These are phyloP conservation scores for Anisodus acutangulus DNA, from an alignment of 257 asterid genomes.

Conservation along the genomic window DNA sequence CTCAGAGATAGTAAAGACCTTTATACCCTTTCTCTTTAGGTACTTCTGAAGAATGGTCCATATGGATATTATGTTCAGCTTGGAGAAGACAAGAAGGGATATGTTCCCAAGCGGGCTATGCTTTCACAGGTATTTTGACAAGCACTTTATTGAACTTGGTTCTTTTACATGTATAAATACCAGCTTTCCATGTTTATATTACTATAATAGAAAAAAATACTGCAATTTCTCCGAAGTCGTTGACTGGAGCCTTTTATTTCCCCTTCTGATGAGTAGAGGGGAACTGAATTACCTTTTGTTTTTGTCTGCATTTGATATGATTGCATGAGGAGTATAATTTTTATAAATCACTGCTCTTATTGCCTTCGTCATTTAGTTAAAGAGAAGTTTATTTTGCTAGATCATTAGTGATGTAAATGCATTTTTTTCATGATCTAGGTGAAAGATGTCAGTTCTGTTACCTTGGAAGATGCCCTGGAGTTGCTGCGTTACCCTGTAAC, in stretches of 20 bases:
- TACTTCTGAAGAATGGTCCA: slow-evolving; percentile 85
- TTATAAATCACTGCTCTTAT: neutral
- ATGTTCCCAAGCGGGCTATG: slow-evolving; percentile 78
- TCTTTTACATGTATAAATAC: slow-evolving; percentile 7
- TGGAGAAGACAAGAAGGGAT: slow-evolving; percentile 90
- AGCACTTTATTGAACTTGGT: slow-evolving; percentile 16
- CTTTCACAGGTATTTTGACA: slow-evolving; percentile 54
- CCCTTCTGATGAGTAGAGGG: neutral
- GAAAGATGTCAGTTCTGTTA: slow-evolving; percentile 65
- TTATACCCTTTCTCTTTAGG: slow-evolving; percentile 45
- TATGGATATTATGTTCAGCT: slow-evolving; percentile 89
- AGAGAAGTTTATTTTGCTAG: neutral
- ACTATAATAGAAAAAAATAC: neutral
- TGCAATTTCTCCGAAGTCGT: neutral
- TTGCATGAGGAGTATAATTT: neutral
- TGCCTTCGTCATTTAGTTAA: neutral
- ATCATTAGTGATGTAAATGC: slow-evolving; percentile 10
- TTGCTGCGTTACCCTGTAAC: slow-evolving; percentile 82
- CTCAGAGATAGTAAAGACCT: slow-evolving; percentile 18
- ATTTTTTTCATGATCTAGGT: slow-evolving; percentile 45
- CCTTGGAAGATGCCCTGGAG: slow-evolving; percentile 80
- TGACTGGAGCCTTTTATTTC: neutral
- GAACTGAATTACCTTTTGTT: neutral
- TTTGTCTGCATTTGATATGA: slow-evolving; percentile 20
- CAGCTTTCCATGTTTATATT: neutral